These are phyloP conservation scores for Pyracantha coccinea DNA, from an alignment of 331 rosid species.

Conservation along the genomic window DNA sequence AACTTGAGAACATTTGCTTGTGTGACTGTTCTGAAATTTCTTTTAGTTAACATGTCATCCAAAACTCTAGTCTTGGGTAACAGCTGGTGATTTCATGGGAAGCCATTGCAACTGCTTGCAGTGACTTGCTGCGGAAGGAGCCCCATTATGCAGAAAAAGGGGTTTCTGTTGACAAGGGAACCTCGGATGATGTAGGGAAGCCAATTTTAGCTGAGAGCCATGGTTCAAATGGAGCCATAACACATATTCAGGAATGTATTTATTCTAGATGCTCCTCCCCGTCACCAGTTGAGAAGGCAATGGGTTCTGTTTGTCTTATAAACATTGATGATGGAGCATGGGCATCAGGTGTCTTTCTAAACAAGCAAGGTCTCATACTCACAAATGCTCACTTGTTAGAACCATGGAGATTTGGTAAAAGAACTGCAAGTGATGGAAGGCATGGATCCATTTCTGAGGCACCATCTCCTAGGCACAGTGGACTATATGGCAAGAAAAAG, in stretches of 20 bases:
- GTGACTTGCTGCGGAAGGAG: constrained; percentile 49
- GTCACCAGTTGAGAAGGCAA: constrained; percentile 59
- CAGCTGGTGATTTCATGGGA: constrained; percentile 99
- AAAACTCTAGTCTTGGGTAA: constrained; percentile 66
- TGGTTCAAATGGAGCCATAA: constrained; percentile 20
- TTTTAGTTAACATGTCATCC: constrained; percentile 52
- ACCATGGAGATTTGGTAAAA: constrained; percentile 90
- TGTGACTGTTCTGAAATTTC: constrained; percentile 13
- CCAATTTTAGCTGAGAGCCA: constrained; percentile 13
- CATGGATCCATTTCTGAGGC: constrained; percentile 26
- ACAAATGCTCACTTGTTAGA: constrained; percentile 94
- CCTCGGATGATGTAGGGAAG: constrained; percentile 22
- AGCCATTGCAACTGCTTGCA: constrained; percentile 62
- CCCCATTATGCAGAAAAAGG: constrained; percentile 34
- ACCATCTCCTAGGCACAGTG: constrained; percentile 5
- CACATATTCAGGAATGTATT: constrained; percentile 15
- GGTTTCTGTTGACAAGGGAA: constrained; percentile 26
- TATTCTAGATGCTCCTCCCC: constrained; percentile 30
- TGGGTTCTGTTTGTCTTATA: constrained; percentile 74
- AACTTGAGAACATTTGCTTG: constrained; percentile 22
- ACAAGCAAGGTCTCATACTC: constrained; percentile 74
- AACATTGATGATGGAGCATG: constrained; percentile 82
- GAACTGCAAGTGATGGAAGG: constrained; percentile 35
- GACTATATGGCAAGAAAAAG: constrained; percentile 24
- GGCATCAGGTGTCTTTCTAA: constrained; percentile 91